phyloP scores from a whole-genome alignment of 1,284 basidiomycete species.

The Tilletia horrida region DNA sequence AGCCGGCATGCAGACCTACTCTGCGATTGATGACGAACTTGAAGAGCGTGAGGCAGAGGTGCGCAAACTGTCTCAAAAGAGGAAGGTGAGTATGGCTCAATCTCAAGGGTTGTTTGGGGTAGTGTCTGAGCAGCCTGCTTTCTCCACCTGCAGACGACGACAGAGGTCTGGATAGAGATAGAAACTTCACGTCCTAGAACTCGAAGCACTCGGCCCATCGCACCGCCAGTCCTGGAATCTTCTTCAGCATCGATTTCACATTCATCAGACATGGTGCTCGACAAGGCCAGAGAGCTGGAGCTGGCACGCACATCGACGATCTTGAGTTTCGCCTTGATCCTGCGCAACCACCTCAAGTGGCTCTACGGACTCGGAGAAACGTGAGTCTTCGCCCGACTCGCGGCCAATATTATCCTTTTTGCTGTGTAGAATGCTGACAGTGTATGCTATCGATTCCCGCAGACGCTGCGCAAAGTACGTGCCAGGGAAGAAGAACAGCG shows the following conservation, averaged over 20 bases:
- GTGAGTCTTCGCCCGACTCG: slow-evolving; percentile 13
- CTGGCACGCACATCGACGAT: slow-evolving; percentile 38
- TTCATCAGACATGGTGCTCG: neutral
- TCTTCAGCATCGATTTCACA: neutral
- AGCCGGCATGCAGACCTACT: slow-evolving; percentile 71
- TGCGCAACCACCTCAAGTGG: slow-evolving; percentile 46
- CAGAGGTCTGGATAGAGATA: neutral
- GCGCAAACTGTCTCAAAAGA: slow-evolving; percentile 24
- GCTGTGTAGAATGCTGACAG: slow-evolving; percentile 8
- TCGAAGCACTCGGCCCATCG: slow-evolving; percentile 6
- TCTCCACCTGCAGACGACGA: neutral
- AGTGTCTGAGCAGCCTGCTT: neutral
- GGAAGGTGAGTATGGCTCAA: slow-evolving; percentile 1
- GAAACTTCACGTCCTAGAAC: neutral
- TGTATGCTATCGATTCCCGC: neutral
- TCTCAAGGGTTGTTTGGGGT: neutral
- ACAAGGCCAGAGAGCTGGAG: slow-evolving; percentile 8
- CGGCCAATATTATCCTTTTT: neutral
- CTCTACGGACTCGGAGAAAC: slow-evolving; percentile 43
- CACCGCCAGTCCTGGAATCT: neutral
- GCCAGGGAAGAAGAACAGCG: slow-evolving; percentile 37
- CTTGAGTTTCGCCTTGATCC: slow-evolving; percentile 33
- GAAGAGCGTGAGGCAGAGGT: slow-evolving; percentile 8
- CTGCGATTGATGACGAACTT: slow-evolving; percentile 28
- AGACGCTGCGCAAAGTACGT: slow-evolving; percentile 37